These are phyloP conservation scores for Sequoia sempervirens DNA, from an alignment of 75 land plant genomes.

Conservation along the genomic window DNA sequence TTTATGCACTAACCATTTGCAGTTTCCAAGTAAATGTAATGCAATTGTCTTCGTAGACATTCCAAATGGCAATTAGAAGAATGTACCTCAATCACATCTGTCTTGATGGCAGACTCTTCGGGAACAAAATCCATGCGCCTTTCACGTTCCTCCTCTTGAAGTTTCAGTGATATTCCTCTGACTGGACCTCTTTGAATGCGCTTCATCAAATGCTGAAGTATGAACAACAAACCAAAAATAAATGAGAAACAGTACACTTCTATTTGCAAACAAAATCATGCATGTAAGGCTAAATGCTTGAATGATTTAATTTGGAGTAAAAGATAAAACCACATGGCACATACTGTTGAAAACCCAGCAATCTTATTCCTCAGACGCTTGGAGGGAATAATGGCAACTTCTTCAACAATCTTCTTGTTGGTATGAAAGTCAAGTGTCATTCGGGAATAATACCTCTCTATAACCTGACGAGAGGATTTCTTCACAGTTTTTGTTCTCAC, in stretches of 20 bases:
- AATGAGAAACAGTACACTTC: not conserved
- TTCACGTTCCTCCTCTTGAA: slow-evolving; percentile 66
- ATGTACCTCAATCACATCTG: slow-evolving; percentile 47
- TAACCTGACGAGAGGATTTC: slow-evolving; percentile 13
- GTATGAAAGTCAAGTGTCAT: slow-evolving; percentile 71
- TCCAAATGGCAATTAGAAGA: not conserved
- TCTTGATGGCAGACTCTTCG: slow-evolving; percentile 57
- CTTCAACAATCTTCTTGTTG: slow-evolving; percentile 64
- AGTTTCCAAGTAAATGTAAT: not conserved
- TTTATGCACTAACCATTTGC: not conserved
- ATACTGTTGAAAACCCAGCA: slow-evolving; percentile 48
- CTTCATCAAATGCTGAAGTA: slow-evolving; percentile 42
- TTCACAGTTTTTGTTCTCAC: slow-evolving; percentile 14
- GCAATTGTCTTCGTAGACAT: not conserved
- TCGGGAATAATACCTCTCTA: slow-evolving; percentile 53
- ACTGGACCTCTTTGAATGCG: slow-evolving; percentile 56
- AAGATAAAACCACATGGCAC: not conserved
- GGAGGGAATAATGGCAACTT: slow-evolving; percentile 58
- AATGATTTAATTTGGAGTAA: not conserved
- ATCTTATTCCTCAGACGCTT: slow-evolving; percentile 64
- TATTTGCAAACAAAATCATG: not conserved
- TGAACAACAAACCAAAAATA: not conserved
- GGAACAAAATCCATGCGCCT: slow-evolving; percentile 67
- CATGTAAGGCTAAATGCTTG: not conserved
- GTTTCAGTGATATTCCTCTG: slow-evolving; percentile 53